Base-by-base conservation (phyloP, 1,284 basidiomycete species). In the Trametes versicolor region DNA sequence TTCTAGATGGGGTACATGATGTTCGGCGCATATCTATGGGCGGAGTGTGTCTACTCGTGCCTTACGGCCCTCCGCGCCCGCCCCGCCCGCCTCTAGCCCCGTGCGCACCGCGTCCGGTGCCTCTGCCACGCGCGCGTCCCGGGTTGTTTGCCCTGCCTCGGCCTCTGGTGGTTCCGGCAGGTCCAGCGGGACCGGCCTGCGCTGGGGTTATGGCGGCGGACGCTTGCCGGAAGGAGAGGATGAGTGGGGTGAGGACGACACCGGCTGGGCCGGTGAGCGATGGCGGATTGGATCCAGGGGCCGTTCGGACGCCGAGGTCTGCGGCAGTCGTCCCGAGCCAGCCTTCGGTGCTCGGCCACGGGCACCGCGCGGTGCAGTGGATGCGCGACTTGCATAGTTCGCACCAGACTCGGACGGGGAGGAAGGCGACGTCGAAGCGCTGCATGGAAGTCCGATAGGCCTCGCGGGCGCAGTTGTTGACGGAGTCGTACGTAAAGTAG, bases 301-400 rank as follows among this genome's bases (percentile, higher is more conserved):
- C 25, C 32, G 56, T 19, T 5, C 47, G 19, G 3, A 58, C 56
- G 5, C 56, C 56, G 32, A 58, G 56, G 34, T 58, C 56, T 15
- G 17, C 25, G 23, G 45, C 34, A 7, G 45, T 58, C 4, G 39
- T 58, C n/a, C 56, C 56, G 9, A 49, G 45, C 56, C 56, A 58
- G n/a, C 47, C 56, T 13, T 58, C 34, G 21, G 34, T 15, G 12
- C 4, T 15, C 45, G 56, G 56, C 10, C 8, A 37, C 2, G 56
- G 56, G 56, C 56, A 58, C 23, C 34, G 19, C 10, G 56, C 56
- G 2, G 56, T 58, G 47, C 47, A 58, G 56, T 58, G 56, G 34
- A 58, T 21, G n/a, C 32, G 29, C 13, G 56, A 58, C 47, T 58
- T 58, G 56, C 56, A 58, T 6, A 58, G 56, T 1, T 58, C 47